Evolutionary conservation across 305 asterid genomes (phyloP), one percentile per base, ranked within the genome.

Genomic region (Fraxinus albicans): DNA sequence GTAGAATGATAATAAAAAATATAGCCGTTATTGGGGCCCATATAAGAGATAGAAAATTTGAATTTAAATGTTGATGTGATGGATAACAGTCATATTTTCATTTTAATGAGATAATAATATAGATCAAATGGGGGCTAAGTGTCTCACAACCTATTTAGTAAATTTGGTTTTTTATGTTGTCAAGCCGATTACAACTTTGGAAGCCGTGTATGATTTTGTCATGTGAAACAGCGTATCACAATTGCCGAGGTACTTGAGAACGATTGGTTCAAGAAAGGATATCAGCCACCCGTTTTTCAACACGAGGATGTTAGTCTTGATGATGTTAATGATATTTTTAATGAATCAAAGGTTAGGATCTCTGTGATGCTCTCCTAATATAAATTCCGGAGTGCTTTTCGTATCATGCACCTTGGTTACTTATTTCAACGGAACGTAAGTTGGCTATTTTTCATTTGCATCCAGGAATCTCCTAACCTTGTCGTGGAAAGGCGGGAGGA

Each of bases 401-500:
- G 8, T 53, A 53, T 53, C 21, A 17, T 17, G 25, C 65, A 17
- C 63, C 63, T 50, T 4, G 21, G 65, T 53, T 53, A 53, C 65
- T 17, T 53, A 53, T 55, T 55, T 55, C 65, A 55, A 55, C 1
- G 65, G 25, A 17, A 55, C 2, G 2, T 55, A 29, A 50, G 13
- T 77, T 84, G 60, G 36, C 8, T 83, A 50, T 17, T 58, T 76
- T 8, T 15, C 10, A 1, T 77, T 72, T 76, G 73, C 79, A 42
- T 77, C 10, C 84, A 96, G 99, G 92, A 87, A 53, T 91, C 97
- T 69, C 90, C 92, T 0, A 89, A 92, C 81, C 92, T 96, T 73
- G 99, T 95, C 36, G 98, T 92, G 86, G 99, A 96, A 90, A 94
- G 93, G 86, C 93, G 93, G 53, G 97, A 91, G 79, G 96, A 84